These are phyloP conservation scores for Daucus carota DNA, from an alignment of 129 eudicot genomes.

Conservation along the genomic window DH1_v3.0 NC_030383.2:4794001-4794500, in stretches of 20 bases:
- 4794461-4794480: not conserved
- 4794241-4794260: conserved; percentile 32
- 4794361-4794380: conserved; percentile 8
- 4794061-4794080: not conserved
- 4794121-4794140: not conserved
- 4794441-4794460: not conserved
- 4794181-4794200: not conserved
- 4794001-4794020: conserved; percentile 53
- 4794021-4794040: not conserved
- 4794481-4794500: not conserved
- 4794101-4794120: not conserved
- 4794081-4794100: not conserved
- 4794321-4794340: conserved; percentile 72
- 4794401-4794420: conserved; percentile 29
- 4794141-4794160: not conserved
- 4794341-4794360: conserved; percentile 8
- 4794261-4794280: conserved; percentile 74
- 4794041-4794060: not conserved
- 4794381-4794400: conserved; percentile 22
- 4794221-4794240: too few relatives aligned
- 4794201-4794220: not conserved
- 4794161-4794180: not conserved
- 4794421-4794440: not conserved
- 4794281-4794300: conserved; percentile 75
- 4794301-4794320: conserved; percentile 70